A percentile compares a stretch with the other conserved stretches of the same genome.
phyloP scores from a whole-genome alignment of 139 green algal genomes.

The Chlamydomonas urium region DNA sequence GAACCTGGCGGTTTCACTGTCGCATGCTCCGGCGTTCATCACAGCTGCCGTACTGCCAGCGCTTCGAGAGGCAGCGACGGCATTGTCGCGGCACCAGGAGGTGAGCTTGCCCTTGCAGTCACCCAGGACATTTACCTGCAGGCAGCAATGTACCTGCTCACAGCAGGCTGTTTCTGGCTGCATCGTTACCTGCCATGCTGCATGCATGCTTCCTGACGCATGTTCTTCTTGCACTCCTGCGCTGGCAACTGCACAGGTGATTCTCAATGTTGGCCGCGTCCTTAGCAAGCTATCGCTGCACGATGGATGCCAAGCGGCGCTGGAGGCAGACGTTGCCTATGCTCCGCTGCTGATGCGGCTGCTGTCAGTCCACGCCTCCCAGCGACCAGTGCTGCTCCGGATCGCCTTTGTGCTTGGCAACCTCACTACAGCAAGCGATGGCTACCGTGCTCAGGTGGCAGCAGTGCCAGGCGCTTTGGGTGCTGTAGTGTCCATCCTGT shows the following conservation, averaged over 20 bases:
- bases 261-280: constrained; percentile 39
- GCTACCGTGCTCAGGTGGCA: constrained; percentile 26
- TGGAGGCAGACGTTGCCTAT: constrained; percentile 21
- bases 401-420: constrained; percentile 44
- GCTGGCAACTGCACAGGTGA: constrained; percentile 27
- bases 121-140: too few relatives aligned
- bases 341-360: constrained; percentile 32
- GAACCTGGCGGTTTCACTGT: constrained; percentile 34
- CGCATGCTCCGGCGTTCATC: constrained; percentile 30
- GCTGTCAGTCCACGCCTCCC: constrained; percentile 23
- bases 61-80: too few relatives aligned
- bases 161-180: too few relatives aligned
- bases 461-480: constrained; percentile 23
- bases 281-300: constrained; percentile 42
- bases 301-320: constrained; percentile 32
- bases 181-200: too few relatives aligned
- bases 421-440: constrained; percentile 32
- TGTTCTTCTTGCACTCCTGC: too few relatives aligned
- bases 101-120: too few relatives aligned
- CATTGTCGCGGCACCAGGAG: not conserved
- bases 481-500: constrained; percentile 25
- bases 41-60: constrained; percentile 23
- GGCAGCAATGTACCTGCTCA: not conserved
- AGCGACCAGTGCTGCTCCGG: constrained; percentile 38
- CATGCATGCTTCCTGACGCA: too few relatives aligned